A percentile compares a stretch with the other conserved stretches of the same genome.
phyloP scores from a whole-genome alignment of 2,329 filamentous ascomycete genomes.

The Botrytis elliptica region DNA sequence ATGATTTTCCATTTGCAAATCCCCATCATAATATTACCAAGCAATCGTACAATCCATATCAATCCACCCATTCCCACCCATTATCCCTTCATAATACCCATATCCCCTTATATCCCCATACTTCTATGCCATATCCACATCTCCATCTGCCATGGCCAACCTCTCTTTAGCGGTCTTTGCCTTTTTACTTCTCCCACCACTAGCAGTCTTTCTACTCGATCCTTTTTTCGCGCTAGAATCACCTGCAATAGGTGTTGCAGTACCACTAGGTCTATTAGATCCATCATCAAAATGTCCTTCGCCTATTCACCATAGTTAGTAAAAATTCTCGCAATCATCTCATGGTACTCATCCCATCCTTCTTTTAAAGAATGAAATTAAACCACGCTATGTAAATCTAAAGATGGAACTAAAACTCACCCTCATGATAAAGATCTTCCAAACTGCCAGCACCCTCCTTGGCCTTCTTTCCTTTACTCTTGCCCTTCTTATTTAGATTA shows the following conservation, averaged over 20 bases:
- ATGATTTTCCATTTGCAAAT: background rate
- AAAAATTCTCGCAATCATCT: slow-evolving; percentile 12
- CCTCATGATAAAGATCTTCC: slow-evolving; percentile 99
- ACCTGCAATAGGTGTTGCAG: slow-evolving; percentile 73
- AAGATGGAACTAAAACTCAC: slow-evolving; percentile 54
- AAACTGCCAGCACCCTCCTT: slow-evolving; percentile 56
- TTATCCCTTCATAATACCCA: background rate
- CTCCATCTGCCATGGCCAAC: slow-evolving; percentile 65
- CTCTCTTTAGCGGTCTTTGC: slow-evolving; percentile 69
- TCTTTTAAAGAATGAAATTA: slow-evolving; percentile 15
- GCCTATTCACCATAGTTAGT: slow-evolving; percentile 53
- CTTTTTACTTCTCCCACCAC: slow-evolving; percentile 56
- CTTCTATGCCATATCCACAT: slow-evolving; percentile 36
- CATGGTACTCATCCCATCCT: slow-evolving; percentile 5
- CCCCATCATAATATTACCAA: slow-evolving; percentile 3
- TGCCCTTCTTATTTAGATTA: slow-evolving; percentile 61
- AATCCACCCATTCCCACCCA: background rate
- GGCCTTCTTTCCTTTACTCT: slow-evolving; percentile 53
- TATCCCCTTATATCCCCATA: background rate
- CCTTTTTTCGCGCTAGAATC: slow-evolving; percentile 48
- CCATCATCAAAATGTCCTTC: slow-evolving; percentile 94
- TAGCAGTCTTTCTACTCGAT: slow-evolving; percentile 44
- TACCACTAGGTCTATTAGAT: slow-evolving; percentile 77
- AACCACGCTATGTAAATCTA: slow-evolving; percentile 17
- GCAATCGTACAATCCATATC: slow-evolving; percentile 13